phyloP scores from a whole-genome alignment of 192 early-diverging fungal genomes.

The Mycoemilia scoparia region DNA sequence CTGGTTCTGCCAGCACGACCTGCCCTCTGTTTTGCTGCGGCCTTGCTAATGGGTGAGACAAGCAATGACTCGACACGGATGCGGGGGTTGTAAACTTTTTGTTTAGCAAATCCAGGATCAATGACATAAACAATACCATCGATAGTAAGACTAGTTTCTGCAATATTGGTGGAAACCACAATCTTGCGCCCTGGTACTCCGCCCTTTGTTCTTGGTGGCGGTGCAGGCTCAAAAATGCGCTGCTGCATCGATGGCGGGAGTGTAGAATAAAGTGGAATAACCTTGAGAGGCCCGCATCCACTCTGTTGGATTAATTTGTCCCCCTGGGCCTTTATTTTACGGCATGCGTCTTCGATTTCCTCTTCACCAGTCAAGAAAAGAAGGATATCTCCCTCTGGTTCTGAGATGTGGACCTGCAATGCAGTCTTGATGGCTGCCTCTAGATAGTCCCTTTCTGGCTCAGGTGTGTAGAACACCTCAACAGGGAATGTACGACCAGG shows the following conservation, averaged over 20 bases:
- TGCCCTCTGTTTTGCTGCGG: constrained; percentile 88
- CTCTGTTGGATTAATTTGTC: constrained; percentile 46
- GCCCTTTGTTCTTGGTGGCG: constrained; percentile 50
- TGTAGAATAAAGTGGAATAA: constrained; percentile 79
- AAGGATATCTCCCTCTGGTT: constrained; percentile 90
- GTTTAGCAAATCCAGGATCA: constrained; percentile 97
- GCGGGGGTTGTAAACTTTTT: constrained; percentile 97
- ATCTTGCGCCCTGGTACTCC: constrained; percentile 90
- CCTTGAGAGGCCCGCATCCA: constrained; percentile 61
- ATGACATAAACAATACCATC: constrained; percentile 98
- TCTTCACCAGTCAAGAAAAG: constrained; percentile 97
- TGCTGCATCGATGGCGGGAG: constrained; percentile 82
- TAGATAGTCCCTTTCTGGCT: constrained; percentile 94
- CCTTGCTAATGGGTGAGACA: constrained; percentile 87
- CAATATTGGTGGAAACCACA: constrained; percentile 93
- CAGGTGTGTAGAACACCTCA: constrained; percentile 91
- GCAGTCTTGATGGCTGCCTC: constrained; percentile 91
- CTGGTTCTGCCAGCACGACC: constrained; percentile 98
- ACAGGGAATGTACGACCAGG: constrained; percentile 98
- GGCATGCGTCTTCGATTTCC: constrained; percentile 93
- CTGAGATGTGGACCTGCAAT: constrained; percentile 82
- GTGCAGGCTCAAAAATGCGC: constrained; percentile 82
- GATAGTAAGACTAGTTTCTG: constrained; percentile 95
- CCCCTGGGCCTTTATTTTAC: constrained; percentile 55
- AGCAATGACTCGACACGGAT: constrained; percentile 89